These are phyloP conservation scores for Pseudocercospora crystallina DNA, from an alignment of 2,329 filamentous ascomycete species.

Conservation along the genomic window DNA sequence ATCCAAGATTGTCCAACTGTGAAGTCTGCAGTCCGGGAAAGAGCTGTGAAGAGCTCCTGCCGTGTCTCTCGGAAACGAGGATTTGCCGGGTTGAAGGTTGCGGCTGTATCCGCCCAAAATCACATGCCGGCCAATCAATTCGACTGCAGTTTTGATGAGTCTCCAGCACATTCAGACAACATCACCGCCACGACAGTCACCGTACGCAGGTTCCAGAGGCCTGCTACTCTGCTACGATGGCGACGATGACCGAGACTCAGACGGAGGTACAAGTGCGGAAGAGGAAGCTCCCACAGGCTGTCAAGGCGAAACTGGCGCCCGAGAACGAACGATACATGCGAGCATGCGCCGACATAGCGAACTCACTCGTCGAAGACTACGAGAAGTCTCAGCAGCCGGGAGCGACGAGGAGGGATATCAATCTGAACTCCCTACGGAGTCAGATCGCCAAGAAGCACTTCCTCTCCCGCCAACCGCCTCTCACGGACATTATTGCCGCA, in stretches of 20 bases:
- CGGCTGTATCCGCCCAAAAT: neutral
- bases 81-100: neutral
- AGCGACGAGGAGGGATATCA: constrained; percentile 78
- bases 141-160: neutral
- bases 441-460: constrained; percentile 92
- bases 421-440: constrained; percentile 82
- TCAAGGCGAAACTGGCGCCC: constrained; percentile 68
- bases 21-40: neutral
- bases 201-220: too few species aligned
- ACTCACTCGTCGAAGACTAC: constrained; percentile 89
- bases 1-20: neutral
- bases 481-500: constrained; percentile 95
- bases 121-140: neutral
- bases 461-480: constrained; percentile 79
- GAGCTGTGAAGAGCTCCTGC: neutral
- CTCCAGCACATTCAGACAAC: too few species aligned
- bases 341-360: constrained; percentile 94
- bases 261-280: constrained; percentile 60
- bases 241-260: constrained; percentile 62
- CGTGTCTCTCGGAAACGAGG: neutral
- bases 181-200: too few species aligned
- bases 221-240: constrained; percentile 47
- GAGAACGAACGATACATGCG: constrained; percentile 94
- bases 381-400: constrained; percentile 74
- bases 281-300: constrained; percentile 43